Evolutionary conservation across 805 yeast genomes (phyloP).

Genomic region (Ogataea paraovalis): DNA sequence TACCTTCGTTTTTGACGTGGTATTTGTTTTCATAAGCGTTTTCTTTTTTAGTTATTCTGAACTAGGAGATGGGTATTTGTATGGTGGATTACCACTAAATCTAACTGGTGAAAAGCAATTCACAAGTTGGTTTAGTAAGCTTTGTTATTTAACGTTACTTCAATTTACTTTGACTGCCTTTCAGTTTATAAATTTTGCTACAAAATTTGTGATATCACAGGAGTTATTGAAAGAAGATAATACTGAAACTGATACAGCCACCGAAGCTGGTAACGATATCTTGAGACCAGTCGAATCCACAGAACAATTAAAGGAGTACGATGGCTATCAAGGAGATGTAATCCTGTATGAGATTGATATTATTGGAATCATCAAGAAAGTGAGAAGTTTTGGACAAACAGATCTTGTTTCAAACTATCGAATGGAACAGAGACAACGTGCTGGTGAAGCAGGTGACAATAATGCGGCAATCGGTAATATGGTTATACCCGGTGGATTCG

Average conservation of each 20-base stretch:
- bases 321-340: slow-evolving; percentile 45
- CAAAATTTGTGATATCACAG: slow-evolving; percentile 30
- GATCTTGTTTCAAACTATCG: slow-evolving; percentile 7
- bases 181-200: slow-evolving; percentile 29
- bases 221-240: slow-evolving; percentile 23
- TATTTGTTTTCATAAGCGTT: slow-evolving; percentile 35
- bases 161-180: slow-evolving; percentile 29
- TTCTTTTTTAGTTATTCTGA: slow-evolving; percentile 28
- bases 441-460: neutral
- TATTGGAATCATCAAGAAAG: slow-evolving; percentile 20
- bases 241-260: neutral
- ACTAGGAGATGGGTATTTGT: slow-evolving; percentile 23
- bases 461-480: neutral
- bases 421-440: slow-evolving; percentile 1
- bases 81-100: slow-evolving; percentile 40
- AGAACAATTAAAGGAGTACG: slow-evolving; percentile 23
- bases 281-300: slow-evolving; percentile 13
- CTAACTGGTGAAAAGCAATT: slow-evolving; percentile 42
- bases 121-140: slow-evolving; percentile 23
- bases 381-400: slow-evolving; percentile 17
- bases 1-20: slow-evolving; percentile 19
- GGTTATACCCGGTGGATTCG: slow-evolving; percentile 11
- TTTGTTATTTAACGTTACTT: slow-evolving; percentile 23
- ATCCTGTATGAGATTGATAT: slow-evolving; percentile 35
- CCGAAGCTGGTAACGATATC: slow-evolving; percentile 2